These are phyloP conservation scores for Austropuccinia psidii DNA, from an alignment of 1,284 basidiomycete species.

Conservation along the genomic window DNA sequence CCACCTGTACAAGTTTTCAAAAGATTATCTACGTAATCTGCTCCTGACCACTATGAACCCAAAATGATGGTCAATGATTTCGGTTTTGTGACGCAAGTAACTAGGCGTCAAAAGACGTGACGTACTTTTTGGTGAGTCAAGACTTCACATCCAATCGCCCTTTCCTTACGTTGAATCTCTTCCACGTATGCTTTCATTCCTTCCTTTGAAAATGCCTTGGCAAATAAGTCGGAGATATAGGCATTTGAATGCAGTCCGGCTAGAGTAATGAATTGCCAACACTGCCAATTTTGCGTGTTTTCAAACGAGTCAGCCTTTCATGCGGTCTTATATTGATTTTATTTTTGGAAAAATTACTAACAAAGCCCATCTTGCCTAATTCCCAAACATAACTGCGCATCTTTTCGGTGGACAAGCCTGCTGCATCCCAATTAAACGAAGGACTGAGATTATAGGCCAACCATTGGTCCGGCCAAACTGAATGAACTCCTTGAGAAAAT, in stretches of 20 bases:
- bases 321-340: background rate
- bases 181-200: constrained; percentile 84
- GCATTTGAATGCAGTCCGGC: constrained; percentile 82
- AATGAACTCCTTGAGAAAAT: constrained; percentile 69
- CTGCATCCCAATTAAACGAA: constrained; percentile 82
- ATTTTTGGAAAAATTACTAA: constrained; percentile 38
- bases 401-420: constrained; percentile 64
- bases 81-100: constrained; percentile 53
- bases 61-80: constrained; percentile 57
- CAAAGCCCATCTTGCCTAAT: constrained; percentile 74
- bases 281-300: constrained; percentile 56
- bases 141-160: constrained; percentile 60
- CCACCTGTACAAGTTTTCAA: constrained; percentile 48
- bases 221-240: constrained; percentile 60
- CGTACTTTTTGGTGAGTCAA: constrained; percentile 45
- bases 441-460: constrained; percentile 92
- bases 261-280: constrained; percentile 70
- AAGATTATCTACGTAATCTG: constrained; percentile 47
- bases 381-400: constrained; percentile 86
- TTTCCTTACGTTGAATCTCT: constrained; percentile 75
- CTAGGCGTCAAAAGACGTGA: background rate
- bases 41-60: constrained; percentile 45
- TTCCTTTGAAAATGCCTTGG: constrained; percentile 53
- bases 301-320: background rate
- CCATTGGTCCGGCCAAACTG: constrained; percentile 60